phyloP scores from a whole-genome alignment of 495 filamentous ascomycete genomes.

The Pyrenula aspistea region DNA sequence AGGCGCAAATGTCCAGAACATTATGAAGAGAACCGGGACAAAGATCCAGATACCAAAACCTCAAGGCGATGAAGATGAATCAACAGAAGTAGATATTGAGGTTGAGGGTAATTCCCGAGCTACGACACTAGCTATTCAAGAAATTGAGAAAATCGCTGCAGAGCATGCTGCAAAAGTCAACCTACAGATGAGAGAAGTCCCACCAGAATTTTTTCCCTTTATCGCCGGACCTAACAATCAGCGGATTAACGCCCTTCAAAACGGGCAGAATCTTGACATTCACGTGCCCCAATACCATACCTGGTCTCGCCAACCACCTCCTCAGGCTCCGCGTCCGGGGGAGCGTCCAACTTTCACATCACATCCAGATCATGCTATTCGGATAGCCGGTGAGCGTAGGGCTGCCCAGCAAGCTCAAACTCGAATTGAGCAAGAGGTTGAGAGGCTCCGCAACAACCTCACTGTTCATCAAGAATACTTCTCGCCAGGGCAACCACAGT shows the following conservation, averaged over 20 bases:
- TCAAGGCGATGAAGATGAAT: constrained; percentile 60
- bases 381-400: constrained; percentile 72
- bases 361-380: constrained; percentile 56
- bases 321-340: constrained; percentile 48
- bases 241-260: constrained; percentile 54
- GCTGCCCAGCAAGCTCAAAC: constrained; percentile 69
- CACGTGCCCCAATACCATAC: constrained; percentile 70
- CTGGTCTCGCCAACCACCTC: constrained; percentile 57
- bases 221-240: constrained; percentile 72
- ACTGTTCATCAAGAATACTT: constrained; percentile 62
- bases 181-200: constrained; percentile 64
- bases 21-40: constrained; percentile 75
- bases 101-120: constrained; percentile 86
- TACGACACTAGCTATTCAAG: constrained; percentile 65
- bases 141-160: constrained; percentile 72
- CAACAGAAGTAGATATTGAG: constrained; percentile 65
- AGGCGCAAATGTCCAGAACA: constrained; percentile 77
- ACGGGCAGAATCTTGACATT: constrained; percentile 57
- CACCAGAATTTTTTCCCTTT: constrained; percentile 90
- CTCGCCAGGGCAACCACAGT: constrained; percentile 71
- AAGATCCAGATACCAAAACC: constrained; percentile 76
- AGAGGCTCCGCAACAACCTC: constrained; percentile 57
- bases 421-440: constrained; percentile 64
- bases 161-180: constrained; percentile 75
- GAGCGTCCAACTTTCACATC: constrained; percentile 55